Evolutionary conservation across 768 basidiomycete genomes (phyloP).

Genomic region (Nevesoporus exiguus): DNA sequence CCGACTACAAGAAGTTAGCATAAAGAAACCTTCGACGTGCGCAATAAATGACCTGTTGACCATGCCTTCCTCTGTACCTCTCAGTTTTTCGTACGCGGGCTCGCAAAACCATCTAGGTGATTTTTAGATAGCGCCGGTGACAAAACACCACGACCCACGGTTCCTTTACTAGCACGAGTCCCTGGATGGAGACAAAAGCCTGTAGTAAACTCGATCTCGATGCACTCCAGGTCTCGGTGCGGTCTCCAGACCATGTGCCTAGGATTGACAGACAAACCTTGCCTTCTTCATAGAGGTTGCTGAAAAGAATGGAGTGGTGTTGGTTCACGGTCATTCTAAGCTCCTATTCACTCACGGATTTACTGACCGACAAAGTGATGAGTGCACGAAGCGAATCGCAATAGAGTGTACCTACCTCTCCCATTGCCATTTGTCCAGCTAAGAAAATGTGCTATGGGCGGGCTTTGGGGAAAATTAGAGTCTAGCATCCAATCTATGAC

Average conservation of each 20-base stretch:
- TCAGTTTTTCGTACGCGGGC: constrained; percentile 88
- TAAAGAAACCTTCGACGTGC: background rate
- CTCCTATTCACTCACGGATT: constrained; percentile 60
- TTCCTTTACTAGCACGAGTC: constrained; percentile 87
- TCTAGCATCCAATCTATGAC: constrained; percentile 93
- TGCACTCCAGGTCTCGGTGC: constrained; percentile 83
- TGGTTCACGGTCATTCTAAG: background rate
- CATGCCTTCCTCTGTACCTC: constrained; percentile 85
- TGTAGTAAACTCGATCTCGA: constrained; percentile 84
- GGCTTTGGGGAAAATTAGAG: constrained; percentile 76
- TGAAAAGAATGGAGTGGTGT: constrained; percentile 24
- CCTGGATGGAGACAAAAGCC: constrained; percentile 91
- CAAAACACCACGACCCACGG: constrained; percentile 54
- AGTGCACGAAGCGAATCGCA: background rate
- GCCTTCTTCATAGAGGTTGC: constrained; percentile 92
- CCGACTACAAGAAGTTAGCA: constrained; percentile 49
- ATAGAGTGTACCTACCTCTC: constrained; percentile 36
- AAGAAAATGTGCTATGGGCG: constrained; percentile 85
- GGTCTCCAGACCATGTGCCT: constrained; percentile 90
- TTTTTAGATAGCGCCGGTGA: constrained; percentile 1
- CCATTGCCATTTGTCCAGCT: constrained; percentile 96
- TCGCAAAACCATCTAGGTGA: constrained; percentile 78
- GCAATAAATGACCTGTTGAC: constrained; percentile 66
- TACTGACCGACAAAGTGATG: constrained; percentile 34
- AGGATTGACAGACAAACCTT: constrained; percentile 92